These are phyloP conservation scores for Candida tammaniensis DNA, from an alignment of 805 yeast genomes.

Conservation along the genomic window DNA sequence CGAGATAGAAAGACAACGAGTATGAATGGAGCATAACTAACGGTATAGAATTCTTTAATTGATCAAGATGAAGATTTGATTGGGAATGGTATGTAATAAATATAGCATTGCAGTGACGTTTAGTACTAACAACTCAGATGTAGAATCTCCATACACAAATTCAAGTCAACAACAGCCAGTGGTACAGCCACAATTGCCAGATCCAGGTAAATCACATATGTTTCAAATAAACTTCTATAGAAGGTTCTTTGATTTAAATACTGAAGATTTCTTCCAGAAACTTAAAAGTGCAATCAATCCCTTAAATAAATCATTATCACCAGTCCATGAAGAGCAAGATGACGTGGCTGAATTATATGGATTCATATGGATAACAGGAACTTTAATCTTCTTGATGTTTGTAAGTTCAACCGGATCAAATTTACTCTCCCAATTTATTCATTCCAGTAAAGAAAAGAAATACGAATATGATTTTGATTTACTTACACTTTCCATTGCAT, in stretches of 20 bases:
- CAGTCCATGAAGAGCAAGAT: slow-evolving; percentile 20
- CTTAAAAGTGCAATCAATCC: slow-evolving; percentile 60
- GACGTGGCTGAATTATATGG: slow-evolving; percentile 72
- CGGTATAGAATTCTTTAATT: slow-evolving; percentile 7
- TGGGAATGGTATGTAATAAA: slow-evolving; percentile 9
- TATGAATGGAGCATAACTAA: slow-evolving; percentile 2
- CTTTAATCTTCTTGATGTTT: slow-evolving; percentile 71
- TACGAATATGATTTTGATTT: slow-evolving; percentile 60
- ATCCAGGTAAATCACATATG: slow-evolving; percentile 32
- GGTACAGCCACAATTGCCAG: slow-evolving; percentile 24
- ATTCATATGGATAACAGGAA: slow-evolving; percentile 86
- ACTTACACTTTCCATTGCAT: slow-evolving; percentile 63
- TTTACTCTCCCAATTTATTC: slow-evolving; percentile 54
- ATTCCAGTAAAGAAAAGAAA: slow-evolving; percentile 38
- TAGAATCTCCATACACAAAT: background rate
- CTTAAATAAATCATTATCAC: slow-evolving; percentile 15
- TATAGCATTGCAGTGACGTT: background rate
- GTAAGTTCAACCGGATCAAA: slow-evolving; percentile 71
- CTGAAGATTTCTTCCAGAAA: slow-evolving; percentile 56
- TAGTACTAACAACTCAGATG: background rate
- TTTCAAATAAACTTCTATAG: slow-evolving; percentile 60
- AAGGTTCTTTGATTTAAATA: slow-evolving; percentile 66
- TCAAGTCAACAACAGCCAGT: background rate
- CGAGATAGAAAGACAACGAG: background rate
- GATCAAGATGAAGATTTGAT: slow-evolving; percentile 13